Base-by-base conservation (phyloP, 139 green algal species). In the Coelastrella sp. region DNA sequence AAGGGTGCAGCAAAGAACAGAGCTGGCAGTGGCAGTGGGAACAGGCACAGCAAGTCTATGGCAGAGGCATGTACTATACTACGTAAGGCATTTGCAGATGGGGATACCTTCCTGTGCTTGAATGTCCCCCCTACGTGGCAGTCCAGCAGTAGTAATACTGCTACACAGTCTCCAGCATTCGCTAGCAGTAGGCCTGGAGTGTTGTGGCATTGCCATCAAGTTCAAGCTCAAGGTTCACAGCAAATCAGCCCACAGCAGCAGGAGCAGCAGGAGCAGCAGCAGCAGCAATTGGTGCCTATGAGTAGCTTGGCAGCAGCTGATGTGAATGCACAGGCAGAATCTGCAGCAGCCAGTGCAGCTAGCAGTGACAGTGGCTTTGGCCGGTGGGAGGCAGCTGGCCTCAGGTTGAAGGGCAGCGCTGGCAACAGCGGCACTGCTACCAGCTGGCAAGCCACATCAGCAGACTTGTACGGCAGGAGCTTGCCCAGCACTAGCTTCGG, bases 181-280 rank as follows among this genome's bases (percentile, higher is more conserved):
- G 89, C 89, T 20, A 74, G 60, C 54, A 78, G 83, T 13, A 71
- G 89, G 32, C 84, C 82, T 7, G 89, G 89, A 22, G 89, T 92
- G 47, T 22, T 92, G 74, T 92, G 89, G 89, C 82, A 74, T 16
- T 89, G 89, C 54, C 86, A 79, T 22, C 87, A 91, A 60, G 87
- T 91, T 22, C 64, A 91, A 47, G 56, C 78, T 56, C 14, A 76
- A n/a, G 17, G 16, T n/a, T 32, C 68, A 76, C 68, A 23, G 11
- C 68, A 6, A 20, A 5, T 13, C 7, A 16, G 3, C 22, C 56
- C 54, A 22, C 54, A 66, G 66, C 73, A 61, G 73, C 65, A 47
- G 59, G 8, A 59, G 60, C 71, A 22, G 82, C n/a, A n/a, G n/a
- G n/a, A n/a, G n/a, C n/a, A n/a, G n/a, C n/a, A n/a, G n/a, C n/a